phyloP scores from a whole-genome alignment of 768 basidiomycete species.

The Lanmaoa pseudosensibilis region DNA sequence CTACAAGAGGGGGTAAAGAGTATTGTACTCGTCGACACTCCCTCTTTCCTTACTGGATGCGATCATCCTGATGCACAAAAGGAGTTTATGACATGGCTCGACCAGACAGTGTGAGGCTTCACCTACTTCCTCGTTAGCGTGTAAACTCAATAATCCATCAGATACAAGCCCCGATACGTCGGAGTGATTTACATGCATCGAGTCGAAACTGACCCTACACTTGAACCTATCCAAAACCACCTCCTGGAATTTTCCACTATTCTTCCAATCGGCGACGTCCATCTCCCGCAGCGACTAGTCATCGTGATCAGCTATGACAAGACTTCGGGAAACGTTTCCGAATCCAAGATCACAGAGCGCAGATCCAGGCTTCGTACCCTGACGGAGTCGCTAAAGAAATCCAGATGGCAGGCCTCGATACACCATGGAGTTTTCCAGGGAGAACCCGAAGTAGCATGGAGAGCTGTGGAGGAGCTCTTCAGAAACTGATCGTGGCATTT shows the following conservation, averaged over 20 bases:
- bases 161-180: conserved; percentile 3
- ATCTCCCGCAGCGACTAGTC: background rate
- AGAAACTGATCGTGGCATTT: background rate
- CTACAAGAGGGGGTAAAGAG: conserved; percentile 1
- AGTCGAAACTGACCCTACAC: conserved; percentile 15
- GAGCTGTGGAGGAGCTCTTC: conserved; percentile 11
- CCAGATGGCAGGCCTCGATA: background rate
- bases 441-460: conserved; percentile 14
- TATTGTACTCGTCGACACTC: conserved; percentile 23
- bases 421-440: conserved; percentile 10
- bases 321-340: background rate
- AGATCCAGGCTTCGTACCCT: background rate
- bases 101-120: background rate
- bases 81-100: conserved; percentile 6
- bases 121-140: background rate
- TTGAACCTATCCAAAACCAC: conserved; percentile 2
- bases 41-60: conserved; percentile 20
- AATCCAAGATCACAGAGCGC: background rate
- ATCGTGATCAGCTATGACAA: conserved; percentile 16
- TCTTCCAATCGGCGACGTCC: background rate
- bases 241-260: conserved; percentile 1
- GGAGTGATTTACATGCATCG: conserved; percentile 22
- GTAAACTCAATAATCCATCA: background rate
- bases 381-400: background rate
- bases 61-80: conserved; percentile 1